Evolutionary conservation across 805 yeast genomes (phyloP).

Genomic region (Candida patagonica): DNA sequence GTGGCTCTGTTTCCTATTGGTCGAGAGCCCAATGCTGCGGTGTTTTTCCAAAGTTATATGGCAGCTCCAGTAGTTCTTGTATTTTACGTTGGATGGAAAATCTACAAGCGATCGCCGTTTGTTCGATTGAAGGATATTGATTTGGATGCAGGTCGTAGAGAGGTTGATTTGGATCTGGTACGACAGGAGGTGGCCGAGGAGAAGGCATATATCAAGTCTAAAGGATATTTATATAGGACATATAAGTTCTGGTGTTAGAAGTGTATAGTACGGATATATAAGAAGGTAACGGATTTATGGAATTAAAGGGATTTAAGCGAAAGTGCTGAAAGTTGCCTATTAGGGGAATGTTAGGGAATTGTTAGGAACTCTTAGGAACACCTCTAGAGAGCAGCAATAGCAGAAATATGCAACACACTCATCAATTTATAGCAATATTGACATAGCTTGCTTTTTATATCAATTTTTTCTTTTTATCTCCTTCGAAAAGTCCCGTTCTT

Average conservation of each 20-base stretch:
- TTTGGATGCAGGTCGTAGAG: conserved; percentile 56
- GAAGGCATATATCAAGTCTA: conserved; percentile 37
- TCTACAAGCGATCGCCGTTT: conserved; percentile 35
- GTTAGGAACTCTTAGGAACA: too few species aligned
- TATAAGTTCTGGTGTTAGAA: conserved; percentile 49
- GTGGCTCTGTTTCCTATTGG: conserved; percentile 61
- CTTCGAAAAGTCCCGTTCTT: too few species aligned
- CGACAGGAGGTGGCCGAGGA: conserved; percentile 52
- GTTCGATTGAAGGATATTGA: conserved; percentile 45
- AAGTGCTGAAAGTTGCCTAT: too few species aligned
- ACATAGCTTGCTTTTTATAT: too few species aligned
- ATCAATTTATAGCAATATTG: too few species aligned
- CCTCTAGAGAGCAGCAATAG: too few species aligned
- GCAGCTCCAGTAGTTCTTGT: conserved; percentile 34
- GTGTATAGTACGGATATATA: too few species aligned
- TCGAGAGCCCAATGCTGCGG: conserved; percentile 27
- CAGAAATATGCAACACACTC: too few species aligned
- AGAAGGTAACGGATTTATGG: too few species aligned
- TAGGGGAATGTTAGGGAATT: too few species aligned
- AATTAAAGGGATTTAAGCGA: too few species aligned
- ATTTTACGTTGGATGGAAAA: conserved; percentile 42
- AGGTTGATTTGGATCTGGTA: conserved; percentile 46
- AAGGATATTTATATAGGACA: conserved; percentile 39
- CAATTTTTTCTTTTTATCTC: too few species aligned
- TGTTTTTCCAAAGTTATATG: conserved; percentile 42